Percentiles rank a stretch among this genome's conserved stretches.
These are phyloP conservation scores for Saccharomycopsis lassenensis DNA, from an alignment of 805 yeast genomes.

Conservation along the genomic window DNA sequence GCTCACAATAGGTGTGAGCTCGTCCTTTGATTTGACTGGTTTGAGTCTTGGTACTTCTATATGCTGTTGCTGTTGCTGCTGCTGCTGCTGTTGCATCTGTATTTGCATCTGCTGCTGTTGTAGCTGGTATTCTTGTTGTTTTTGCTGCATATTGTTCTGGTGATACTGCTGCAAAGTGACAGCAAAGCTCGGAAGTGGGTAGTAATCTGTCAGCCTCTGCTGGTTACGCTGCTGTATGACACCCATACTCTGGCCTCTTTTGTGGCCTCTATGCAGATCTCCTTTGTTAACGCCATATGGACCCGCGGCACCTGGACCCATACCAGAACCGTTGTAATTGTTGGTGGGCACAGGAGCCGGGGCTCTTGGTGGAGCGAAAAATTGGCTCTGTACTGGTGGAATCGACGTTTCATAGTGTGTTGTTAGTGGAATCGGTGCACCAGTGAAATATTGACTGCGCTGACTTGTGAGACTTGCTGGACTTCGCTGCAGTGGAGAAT, in stretches of 20 bases:
- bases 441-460: too few species aligned
- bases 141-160: constrained; percentile 20
- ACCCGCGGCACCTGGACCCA: constrained; percentile 24
- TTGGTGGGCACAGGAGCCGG: constrained; percentile 31
- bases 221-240: too few species aligned
- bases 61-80: constrained; percentile 26
- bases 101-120: constrained; percentile 19
- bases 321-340: too few species aligned
- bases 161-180: constrained; percentile 18
- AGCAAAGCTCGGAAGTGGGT: constrained; percentile 9
- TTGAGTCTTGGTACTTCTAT: constrained; percentile 38
- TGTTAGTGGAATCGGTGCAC: too few species aligned
- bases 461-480: constrained; percentile 1
- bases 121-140: constrained; percentile 21
- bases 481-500: constrained; percentile 12
- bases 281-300: neutral
- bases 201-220: too few species aligned
- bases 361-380: constrained; percentile 35
- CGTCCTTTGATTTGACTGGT: constrained; percentile 33
- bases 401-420: constrained; percentile 37
- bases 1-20: constrained; percentile 50
- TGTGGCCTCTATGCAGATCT: constrained; percentile 9
- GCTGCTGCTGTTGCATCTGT: constrained; percentile 1
- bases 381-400: constrained; percentile 18
- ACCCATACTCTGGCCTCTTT: constrained; percentile 18